These are phyloP conservation scores for Dujonia santamariae DNA, from an alignment of 1,139 yeast genomes.

Conservation along the genomic window DNA sequence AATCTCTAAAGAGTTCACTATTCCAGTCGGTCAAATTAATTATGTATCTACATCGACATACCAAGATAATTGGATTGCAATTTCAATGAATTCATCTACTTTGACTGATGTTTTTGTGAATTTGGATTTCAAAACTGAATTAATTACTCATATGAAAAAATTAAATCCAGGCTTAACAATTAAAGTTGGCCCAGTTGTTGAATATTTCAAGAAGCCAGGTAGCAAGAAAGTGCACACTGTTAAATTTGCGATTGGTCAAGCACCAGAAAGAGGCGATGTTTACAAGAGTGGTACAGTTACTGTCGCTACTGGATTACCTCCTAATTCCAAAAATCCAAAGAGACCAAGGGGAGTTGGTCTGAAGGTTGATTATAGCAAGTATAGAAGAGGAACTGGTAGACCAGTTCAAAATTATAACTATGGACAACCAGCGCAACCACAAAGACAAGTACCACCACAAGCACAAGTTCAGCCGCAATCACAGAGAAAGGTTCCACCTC, in stretches of 20 bases:
- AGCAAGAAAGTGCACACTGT: constrained; percentile 61
- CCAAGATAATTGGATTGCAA: constrained; percentile 93
- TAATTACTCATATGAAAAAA: constrained; percentile 71
- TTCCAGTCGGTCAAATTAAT: constrained; percentile 59
- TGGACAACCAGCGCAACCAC: constrained; percentile 8
- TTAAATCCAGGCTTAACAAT: constrained; percentile 58
- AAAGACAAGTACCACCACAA: constrained; percentile 7
- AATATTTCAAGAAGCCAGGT: constrained; percentile 90
- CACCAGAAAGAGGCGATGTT: constrained; percentile 63
- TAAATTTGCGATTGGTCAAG: constrained; percentile 57
- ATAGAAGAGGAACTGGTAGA: constrained; percentile 25
- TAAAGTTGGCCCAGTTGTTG: constrained; percentile 68
- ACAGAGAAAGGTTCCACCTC: constrained; percentile 21
- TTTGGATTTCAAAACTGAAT: constrained; percentile 85
- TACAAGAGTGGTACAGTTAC: constrained; percentile 89
- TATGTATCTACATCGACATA: constrained; percentile 67
- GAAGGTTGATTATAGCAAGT: constrained; percentile 43
- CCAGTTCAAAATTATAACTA: constrained; percentile 7
- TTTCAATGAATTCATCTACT: constrained; percentile 55
- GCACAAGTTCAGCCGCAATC: constrained; percentile 13
- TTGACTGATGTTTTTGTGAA: constrained; percentile 80
- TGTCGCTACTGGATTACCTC: constrained; percentile 78
- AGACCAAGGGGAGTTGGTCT: constrained; percentile 55
- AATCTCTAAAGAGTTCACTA: constrained; percentile 60
- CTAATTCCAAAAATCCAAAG: constrained; percentile 63